Conservation (phyloP, 2,329 filamentous ascomycete genomes). For the Didymosphaeria variabile region DNA sequence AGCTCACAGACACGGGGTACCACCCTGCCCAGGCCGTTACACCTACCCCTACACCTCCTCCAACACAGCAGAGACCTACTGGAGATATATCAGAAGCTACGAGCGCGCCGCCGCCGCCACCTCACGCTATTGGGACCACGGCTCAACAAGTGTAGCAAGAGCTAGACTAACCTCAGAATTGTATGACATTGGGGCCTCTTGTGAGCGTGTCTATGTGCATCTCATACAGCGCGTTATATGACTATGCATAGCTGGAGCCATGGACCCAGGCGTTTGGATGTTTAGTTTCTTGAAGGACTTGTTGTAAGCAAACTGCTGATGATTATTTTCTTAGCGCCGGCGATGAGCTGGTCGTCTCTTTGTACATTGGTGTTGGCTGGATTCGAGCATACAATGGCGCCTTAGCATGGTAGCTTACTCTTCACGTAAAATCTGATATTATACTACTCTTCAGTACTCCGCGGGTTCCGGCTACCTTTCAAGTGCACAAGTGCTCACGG, state of each 20-base stretch:
- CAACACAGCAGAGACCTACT: slow-evolving; percentile 30
- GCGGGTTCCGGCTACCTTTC: background rate
- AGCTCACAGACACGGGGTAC: slow-evolving; percentile 47
- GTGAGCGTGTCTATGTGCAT: background rate
- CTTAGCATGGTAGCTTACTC: slow-evolving; percentile 21
- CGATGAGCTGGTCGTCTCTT: background rate
- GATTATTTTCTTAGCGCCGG: slow-evolving; percentile 11
- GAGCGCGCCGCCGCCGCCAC: slow-evolving; percentile 32
- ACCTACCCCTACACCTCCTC: slow-evolving; percentile 45
- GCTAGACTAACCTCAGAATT: background rate
- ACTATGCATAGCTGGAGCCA: slow-evolving; percentile 2
- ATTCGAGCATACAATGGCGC: slow-evolving; percentile 13
- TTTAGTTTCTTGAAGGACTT: background rate
- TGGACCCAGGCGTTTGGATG: slow-evolving; percentile 8
- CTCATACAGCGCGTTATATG: slow-evolving; percentile 2
- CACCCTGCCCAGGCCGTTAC: slow-evolving; percentile 41
- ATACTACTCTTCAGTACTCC: slow-evolving; percentile 10
- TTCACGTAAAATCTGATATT: slow-evolving; percentile 18
- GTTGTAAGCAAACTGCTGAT: slow-evolving; percentile 3
- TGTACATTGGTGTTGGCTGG: slow-evolving; percentile 7
- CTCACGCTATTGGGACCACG: slow-evolving; percentile 41
- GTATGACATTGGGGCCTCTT: slow-evolving; percentile 2
- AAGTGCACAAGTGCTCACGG: background rate
- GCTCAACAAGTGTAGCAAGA: slow-evolving; percentile 36
- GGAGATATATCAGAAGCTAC: slow-evolving; percentile 43